Evolutionary conservation across 2,329 filamentous ascomycete genomes (phyloP).

Genomic region (Pyrenochaeta sp.): DNA sequence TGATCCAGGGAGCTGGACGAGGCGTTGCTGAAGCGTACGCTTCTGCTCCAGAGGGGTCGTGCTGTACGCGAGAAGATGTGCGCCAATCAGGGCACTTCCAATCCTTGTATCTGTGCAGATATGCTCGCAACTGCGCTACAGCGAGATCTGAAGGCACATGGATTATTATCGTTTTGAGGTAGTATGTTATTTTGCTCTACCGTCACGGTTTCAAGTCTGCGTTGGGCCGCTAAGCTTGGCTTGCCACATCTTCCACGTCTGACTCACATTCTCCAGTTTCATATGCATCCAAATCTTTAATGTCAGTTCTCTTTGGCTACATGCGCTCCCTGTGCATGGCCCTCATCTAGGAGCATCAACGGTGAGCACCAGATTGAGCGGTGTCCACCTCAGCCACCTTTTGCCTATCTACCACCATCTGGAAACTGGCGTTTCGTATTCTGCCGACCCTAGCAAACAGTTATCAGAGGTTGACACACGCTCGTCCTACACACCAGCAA

Average conservation of each 20-base stretch:
- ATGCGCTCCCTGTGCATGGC: neutral
- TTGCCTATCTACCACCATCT: neutral
- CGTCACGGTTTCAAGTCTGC: neutral
- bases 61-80: constrained; percentile 4
- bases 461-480: constrained; percentile 1
- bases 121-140: neutral
- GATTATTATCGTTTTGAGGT: neutral
- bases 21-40: constrained; percentile 3
- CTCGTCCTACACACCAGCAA: neutral
- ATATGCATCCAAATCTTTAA: neutral
- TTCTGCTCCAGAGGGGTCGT: constrained; percentile 4
- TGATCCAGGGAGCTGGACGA: neutral
- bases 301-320: neutral
- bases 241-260: neutral
- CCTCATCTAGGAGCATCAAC: neutral
- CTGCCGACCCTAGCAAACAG: neutral
- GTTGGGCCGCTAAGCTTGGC: neutral
- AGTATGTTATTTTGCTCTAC: neutral
- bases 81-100: neutral
- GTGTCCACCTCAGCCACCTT: neutral
- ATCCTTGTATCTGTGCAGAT: neutral
- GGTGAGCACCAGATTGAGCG: neutral
- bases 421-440: neutral
- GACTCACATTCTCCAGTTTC: neutral
- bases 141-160: neutral